Evolutionary conservation across 73 alveolate genomes (phyloP), one percentile per base, ranked within the genome.

Genomic region (Stentor coeruleus): DNA sequence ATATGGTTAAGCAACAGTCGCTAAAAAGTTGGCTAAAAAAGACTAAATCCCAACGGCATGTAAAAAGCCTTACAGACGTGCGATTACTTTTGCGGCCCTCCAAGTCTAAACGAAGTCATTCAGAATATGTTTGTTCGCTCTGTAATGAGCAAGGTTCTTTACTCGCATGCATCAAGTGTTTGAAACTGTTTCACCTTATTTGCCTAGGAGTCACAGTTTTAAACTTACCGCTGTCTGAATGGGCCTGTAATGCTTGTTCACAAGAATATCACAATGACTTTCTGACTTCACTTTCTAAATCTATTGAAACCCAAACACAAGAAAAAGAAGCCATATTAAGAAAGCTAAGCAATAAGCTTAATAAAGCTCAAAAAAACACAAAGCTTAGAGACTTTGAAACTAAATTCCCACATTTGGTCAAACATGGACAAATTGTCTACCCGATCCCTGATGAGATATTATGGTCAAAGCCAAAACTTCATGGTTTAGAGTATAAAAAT

Each of bases 181-280:
- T 72, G 58, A 82, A 89, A 60, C 90, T 95, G 97, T 89, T 41
- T 83, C 98, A 93, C 81, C 96, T 96, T 31, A 74, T 82, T 73
- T 93, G 98, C 81, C 83, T 89, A 80, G 96, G 96, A 31, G 82
- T 93, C 73, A 74, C 88, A 35, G 90, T 79, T 74, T 88, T 88
- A 36, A 93, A 85, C 38, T 90, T 66, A 20, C 37, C 79, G n/a
- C 37, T 66, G 11, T 66, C 41, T 20, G 49, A 66, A 20, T 66
- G 79, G 79, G 42, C 37, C 36, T 66, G 79, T 66, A 33, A 28
- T 33, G 1, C 36, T 14, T 66, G 79, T 66, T 20, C 79, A 20
- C n/a, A 20, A 20, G 37, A 66, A 37, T 66, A 20, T 33, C 26
- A 33, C 11, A 20, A 66, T 28, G 14, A 26, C 1, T 31, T 66